Percentiles rank a stretch among this genome's conserved stretches.
Evolutionary conservation across 192 early-diverging fungal species (phyloP).

Genomic region (Coemansia sp.): DNA sequence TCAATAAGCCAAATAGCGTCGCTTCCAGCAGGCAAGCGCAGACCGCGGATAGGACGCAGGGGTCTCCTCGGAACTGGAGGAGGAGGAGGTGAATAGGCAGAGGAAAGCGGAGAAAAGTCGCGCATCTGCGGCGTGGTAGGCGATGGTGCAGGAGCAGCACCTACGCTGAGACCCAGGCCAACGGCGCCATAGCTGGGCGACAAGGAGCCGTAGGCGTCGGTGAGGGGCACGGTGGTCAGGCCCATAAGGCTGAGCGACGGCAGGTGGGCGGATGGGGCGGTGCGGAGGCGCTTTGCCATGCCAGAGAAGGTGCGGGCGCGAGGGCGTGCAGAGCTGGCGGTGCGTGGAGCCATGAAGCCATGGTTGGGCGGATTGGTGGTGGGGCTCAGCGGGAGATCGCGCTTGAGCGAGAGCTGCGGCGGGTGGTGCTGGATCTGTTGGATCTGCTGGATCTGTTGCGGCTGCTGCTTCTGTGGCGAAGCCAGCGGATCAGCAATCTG

Average conservation of each 20-base stretch:
- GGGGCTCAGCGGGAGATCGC: constrained; percentile 34
- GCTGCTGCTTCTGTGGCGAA: constrained; percentile 5
- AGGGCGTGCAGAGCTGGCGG: constrained; percentile 6
- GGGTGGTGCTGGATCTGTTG: not conserved
- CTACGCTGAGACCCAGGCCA: constrained; percentile 12
- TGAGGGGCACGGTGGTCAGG: not conserved
- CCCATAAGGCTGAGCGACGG: constrained; percentile 12
- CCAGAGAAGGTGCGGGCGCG: constrained; percentile 38
- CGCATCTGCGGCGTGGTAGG: not conserved
- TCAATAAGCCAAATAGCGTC: not conserved
- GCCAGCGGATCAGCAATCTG: constrained; percentile 29
- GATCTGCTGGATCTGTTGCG: not conserved
- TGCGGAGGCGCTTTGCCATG: constrained; percentile 37
- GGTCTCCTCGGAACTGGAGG: too few relatives aligned
- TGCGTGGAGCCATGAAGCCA: not conserved
- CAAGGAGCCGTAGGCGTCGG: constrained; percentile 1
- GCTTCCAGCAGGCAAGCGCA: constrained; percentile 3
- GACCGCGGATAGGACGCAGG: not conserved
- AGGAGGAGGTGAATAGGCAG: too few relatives aligned
- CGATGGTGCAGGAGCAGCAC: not conserved
- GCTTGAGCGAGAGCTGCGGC: constrained; percentile 22
- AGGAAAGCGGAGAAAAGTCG: not conserved
- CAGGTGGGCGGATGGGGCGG: constrained; percentile 6
- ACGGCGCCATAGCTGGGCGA: constrained; percentile 15
- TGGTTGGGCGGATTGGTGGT: not conserved